These are phyloP conservation scores for Begonia masoniana DNA, from an alignment of 306 rosid species.

Conservation along the genomic window DNA sequence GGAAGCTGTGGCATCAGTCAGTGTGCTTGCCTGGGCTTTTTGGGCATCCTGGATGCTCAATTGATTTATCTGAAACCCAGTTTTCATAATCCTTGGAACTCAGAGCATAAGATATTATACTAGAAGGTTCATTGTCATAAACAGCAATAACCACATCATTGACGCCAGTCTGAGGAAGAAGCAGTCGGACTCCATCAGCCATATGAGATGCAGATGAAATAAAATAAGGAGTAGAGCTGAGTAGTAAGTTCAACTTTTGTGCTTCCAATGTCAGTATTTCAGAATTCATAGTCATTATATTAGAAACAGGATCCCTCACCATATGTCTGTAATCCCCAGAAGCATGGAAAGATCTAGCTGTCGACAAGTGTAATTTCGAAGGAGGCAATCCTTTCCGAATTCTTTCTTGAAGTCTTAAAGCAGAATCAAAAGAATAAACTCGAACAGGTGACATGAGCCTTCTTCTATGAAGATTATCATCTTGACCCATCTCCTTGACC, in stretches of 20 bases:
- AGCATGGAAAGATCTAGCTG: slow-evolving; percentile 71
- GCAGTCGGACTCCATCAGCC: slow-evolving; percentile 72
- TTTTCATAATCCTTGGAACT: slow-evolving; percentile 65
- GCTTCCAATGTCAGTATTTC: slow-evolving; percentile 58
- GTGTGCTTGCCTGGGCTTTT: slow-evolving; percentile 24
- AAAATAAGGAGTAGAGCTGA: slow-evolving; percentile 46
- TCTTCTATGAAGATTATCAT: slow-evolving; percentile 33
- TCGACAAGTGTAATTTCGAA: slow-evolving; percentile 39
- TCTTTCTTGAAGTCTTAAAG: slow-evolving; percentile 52
- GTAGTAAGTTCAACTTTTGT: slow-evolving; percentile 44
- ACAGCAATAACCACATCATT: slow-evolving; percentile 70
- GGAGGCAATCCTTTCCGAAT: slow-evolving; percentile 39
- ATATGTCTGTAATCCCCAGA: slow-evolving; percentile 70
- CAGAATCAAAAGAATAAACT: slow-evolving; percentile 90
- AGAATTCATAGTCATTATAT: slow-evolving; percentile 27
- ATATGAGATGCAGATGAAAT: slow-evolving; percentile 50
- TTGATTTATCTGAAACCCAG: slow-evolving; percentile 56
- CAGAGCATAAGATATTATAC: slow-evolving; percentile 87
- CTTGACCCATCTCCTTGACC: slow-evolving; percentile 16
- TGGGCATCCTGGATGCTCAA: slow-evolving; percentile 35
- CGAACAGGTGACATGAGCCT: slow-evolving; percentile 42
- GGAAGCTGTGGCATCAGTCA: slow-evolving; percentile 49
- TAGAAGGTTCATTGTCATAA: slow-evolving; percentile 84
- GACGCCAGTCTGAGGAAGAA: slow-evolving; percentile 55
- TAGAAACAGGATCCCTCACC: slow-evolving; percentile 75